phyloP scores from a whole-genome alignment of 106 monocot species.

The Allium sativum region DNA sequence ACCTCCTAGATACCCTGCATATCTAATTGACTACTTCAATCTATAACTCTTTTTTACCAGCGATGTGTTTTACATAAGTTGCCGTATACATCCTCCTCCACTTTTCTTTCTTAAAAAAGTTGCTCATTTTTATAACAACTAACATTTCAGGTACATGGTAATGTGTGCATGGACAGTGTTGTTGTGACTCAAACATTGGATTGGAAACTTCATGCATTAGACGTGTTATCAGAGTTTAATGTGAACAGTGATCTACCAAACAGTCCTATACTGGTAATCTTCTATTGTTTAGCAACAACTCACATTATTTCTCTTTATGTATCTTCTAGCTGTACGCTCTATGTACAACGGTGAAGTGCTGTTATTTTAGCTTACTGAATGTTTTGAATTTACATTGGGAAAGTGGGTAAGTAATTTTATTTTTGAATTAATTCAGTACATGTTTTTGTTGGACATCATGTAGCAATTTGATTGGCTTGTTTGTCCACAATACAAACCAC shows the following conservation, averaged over 20 bases:
- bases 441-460: conserved; percentile 11
- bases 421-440: conserved; percentile 3
- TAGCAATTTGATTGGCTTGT: conserved; percentile 97
- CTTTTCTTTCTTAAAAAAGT: no score
- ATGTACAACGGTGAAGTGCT: no score
- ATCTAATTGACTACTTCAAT: no score
- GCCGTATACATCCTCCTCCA: no score
- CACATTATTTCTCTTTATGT: not conserved
- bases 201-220: conserved; percentile 97
- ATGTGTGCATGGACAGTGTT: conserved; percentile 88
- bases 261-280: conserved; percentile 64
- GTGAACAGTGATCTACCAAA: conserved; percentile 54
- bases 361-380: no score
- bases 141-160: conserved; percentile 69
- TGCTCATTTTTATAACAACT: not conserved
- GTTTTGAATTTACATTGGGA: no score
- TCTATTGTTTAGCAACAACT: not conserved
- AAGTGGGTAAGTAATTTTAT: not conserved
- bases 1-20: no score
- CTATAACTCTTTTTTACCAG: no score
- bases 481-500: conserved; percentile 83
- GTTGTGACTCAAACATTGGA: conserved; percentile 95
- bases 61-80: no score
- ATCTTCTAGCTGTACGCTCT: no score
- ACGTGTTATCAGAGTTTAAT: conserved; percentile 94